phyloP scores from a whole-genome alignment of 192 early-diverging fungal species.

The Chytriomyces sp. region DNA sequence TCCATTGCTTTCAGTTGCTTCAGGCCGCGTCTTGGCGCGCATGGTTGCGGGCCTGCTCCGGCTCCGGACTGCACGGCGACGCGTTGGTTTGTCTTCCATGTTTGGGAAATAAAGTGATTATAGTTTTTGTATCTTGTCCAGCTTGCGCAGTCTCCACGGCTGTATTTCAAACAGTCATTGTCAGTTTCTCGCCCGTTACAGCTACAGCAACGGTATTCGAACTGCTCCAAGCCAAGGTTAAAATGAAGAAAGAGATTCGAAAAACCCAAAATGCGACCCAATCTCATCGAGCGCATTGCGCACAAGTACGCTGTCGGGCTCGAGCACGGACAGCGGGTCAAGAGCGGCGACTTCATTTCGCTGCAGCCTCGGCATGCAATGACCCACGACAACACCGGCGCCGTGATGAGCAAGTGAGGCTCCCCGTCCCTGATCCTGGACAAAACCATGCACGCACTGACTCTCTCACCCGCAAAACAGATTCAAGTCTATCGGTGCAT shows the following conservation, averaged over 20 bases:
- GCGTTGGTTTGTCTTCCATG: too few relatives aligned
- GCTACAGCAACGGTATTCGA: too few relatives aligned
- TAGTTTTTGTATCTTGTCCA: not conserved
- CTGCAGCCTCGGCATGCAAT: slow-evolving; percentile 86
- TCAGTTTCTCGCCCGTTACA: not conserved
- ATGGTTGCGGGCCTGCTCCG: too few relatives aligned
- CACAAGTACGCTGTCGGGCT: slow-evolving; percentile 88
- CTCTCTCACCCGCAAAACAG: slow-evolving; percentile 42
- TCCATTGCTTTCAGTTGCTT: not conserved
- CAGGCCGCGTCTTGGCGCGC: not conserved
- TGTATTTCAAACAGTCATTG: not conserved
- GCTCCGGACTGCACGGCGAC: too few relatives aligned
- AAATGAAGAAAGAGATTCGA: not conserved
- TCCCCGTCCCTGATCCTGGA: not conserved
- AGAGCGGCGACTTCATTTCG: slow-evolving; percentile 91
- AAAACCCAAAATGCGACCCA: slow-evolving; percentile 58
- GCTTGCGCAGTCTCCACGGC: not conserved
- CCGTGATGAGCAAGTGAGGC: slow-evolving; percentile 85
- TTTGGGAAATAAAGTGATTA: too few relatives aligned
- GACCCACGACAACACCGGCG: slow-evolving; percentile 97
- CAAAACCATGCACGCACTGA: not conserved
- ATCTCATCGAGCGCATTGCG: slow-evolving; percentile 94
- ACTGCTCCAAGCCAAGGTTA: not conserved
- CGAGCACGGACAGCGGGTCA: slow-evolving; percentile 64
- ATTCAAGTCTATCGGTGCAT: slow-evolving; percentile 90